Percentiles rank a stretch among this genome's conserved stretches.
Evolutionary conservation across 2,329 filamentous ascomycete species (phyloP).

Genomic region (Alternaria gaisen): DNA sequence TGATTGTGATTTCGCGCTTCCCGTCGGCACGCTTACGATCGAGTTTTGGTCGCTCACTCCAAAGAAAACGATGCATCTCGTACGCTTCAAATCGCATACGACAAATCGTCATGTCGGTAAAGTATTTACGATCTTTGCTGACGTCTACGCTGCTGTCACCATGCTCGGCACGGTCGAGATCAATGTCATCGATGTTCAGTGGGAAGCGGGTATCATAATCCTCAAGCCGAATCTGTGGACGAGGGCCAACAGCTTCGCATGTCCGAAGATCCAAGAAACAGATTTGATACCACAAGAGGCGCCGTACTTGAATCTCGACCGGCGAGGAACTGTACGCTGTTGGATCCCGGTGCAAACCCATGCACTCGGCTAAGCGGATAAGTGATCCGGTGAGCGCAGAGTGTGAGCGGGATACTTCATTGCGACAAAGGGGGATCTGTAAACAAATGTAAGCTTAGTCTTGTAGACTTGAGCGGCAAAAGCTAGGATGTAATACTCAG

Average conservation of each 20-base stretch:
- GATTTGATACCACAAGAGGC: constrained; percentile 79
- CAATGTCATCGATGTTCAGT: constrained; percentile 73
- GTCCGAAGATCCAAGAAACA: constrained; percentile 80
- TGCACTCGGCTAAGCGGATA: constrained; percentile 78
- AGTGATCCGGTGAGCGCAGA: constrained; percentile 76
- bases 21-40: constrained; percentile 55
- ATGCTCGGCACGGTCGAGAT: constrained; percentile 58
- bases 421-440: constrained; percentile 74
- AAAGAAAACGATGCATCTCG: constrained; percentile 75
- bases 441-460: constrained; percentile 5
- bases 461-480: background rate
- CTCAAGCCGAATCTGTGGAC: constrained; percentile 74
- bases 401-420: constrained; percentile 76
- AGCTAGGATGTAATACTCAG: too few species aligned
- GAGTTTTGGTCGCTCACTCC: constrained; percentile 72
- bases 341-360: constrained; percentile 78
- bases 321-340: constrained; percentile 71
- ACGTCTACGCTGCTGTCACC: constrained; percentile 47
- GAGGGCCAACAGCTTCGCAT: constrained; percentile 76
- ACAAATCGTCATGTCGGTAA: constrained; percentile 73
- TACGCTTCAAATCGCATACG: constrained; percentile 76
- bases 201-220: constrained; percentile 80
- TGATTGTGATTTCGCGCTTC: constrained; percentile 54
- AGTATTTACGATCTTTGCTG: constrained; percentile 61
- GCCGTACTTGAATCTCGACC: constrained; percentile 74